These are phyloP conservation scores for Melampsora larici-populina DNA, from an alignment of 1,284 basidiomycete genomes.

Conservation along the genomic window DNA sequence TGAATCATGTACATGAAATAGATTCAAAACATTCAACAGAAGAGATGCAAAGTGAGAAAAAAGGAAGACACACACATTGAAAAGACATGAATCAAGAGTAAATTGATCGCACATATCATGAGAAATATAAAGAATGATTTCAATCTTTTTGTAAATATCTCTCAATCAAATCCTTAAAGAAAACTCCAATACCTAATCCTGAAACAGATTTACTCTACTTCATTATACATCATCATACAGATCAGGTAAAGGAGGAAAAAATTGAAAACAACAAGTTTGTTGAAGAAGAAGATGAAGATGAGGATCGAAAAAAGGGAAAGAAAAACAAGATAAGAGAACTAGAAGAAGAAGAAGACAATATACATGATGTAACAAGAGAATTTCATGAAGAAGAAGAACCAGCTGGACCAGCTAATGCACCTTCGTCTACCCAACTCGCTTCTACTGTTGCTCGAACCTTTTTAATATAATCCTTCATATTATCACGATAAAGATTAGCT, in stretches of 20 bases:
- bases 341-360: not conserved
- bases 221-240: too few species aligned
- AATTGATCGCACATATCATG: too few species aligned
- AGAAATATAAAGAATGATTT: not conserved
- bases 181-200: not conserved
- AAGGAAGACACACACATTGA: not conserved
- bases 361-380: not conserved
- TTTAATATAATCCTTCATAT: conserved; percentile 96
- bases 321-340: not conserved
- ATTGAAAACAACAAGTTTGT: not conserved
- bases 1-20: too few species aligned
- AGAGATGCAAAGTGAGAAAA: not conserved
- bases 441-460: conserved; percentile 69
- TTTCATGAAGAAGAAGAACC: conserved; percentile 19
- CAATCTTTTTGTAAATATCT: not conserved
- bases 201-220: too few species aligned
- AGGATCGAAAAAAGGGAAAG: not conserved
- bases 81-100: too few species aligned
- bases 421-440: conserved; percentile 53
- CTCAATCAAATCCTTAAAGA: not conserved
- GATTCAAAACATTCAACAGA: too few species aligned
- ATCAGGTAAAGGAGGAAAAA: too few species aligned
- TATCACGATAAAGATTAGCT: conserved; percentile 90
- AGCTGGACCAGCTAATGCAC: conserved; percentile 28
- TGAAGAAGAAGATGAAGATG: not conserved